phyloP scores from a whole-genome alignment of 768 basidiomycete genomes.

The Cystofilobasidium capitatum region DNA sequence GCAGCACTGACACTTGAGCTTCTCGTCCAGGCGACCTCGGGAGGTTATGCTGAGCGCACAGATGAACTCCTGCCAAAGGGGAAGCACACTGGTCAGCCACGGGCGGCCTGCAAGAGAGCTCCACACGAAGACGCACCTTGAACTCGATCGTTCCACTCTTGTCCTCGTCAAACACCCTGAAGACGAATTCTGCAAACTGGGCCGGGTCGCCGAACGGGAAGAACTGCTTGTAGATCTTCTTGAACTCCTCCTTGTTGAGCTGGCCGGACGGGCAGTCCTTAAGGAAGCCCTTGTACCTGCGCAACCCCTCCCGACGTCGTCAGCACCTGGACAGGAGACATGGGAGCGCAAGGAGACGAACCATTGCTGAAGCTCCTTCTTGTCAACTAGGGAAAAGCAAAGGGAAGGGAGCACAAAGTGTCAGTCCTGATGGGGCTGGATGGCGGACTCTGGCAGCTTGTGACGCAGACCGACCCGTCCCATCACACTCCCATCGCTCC shows the following conservation, averaged over 20 bases:
- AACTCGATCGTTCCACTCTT: constrained; percentile 84
- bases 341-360: constrained; percentile 33
- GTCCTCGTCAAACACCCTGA: constrained; percentile 41
- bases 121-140: constrained; percentile 87
- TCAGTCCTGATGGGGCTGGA: background rate
- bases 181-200: constrained; percentile 73
- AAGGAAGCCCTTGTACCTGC: constrained; percentile 97
- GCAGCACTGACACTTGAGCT: constrained; percentile 73
- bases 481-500: no score
- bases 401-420: background rate
- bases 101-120: constrained; percentile 75
- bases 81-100: background rate
- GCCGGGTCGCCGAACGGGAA: constrained; percentile 98
- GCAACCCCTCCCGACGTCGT: background rate
- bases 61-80: constrained; percentile 54
- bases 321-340: background rate
- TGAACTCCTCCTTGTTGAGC: constrained; percentile 89
- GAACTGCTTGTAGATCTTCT: constrained; percentile 98
- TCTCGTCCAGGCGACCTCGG: constrained; percentile 87
- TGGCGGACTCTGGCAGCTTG: background rate
- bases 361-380: constrained; percentile 96
- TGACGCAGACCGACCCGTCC: background rate
- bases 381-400: constrained; percentile 57
- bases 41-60: constrained; percentile 92
- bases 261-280: constrained; percentile 97